These are phyloP conservation scores for Chaetomidium leptoderma DNA, from an alignment of 495 filamentous ascomycete species.

Conservation along the genomic window DNA sequence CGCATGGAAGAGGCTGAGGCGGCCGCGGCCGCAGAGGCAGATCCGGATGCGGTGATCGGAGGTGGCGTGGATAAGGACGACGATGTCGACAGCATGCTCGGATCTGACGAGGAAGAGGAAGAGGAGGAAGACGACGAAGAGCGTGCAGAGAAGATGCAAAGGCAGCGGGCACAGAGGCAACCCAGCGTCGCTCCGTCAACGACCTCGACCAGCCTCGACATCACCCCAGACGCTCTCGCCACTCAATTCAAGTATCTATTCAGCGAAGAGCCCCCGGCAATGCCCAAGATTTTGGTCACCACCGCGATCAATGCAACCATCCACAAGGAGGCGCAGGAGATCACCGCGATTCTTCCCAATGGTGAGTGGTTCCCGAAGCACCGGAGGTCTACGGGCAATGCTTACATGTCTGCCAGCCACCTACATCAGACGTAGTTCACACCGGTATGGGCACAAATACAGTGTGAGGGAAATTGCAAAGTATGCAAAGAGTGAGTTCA, in stretches of 20 bases:
- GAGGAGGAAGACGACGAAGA: conserved; percentile 46
- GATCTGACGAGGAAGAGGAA: conserved; percentile 47
- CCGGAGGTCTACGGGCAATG: not conserved
- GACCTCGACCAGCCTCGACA: conserved; percentile 64
- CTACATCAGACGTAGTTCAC: conserved; percentile 79
- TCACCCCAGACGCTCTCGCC: conserved; percentile 64
- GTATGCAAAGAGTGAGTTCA: conserved; percentile 59
- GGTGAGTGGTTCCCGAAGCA: conserved; percentile 8
- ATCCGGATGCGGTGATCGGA: conserved; percentile 41
- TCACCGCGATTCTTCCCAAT: conserved; percentile 81
- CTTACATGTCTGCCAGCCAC: conserved; percentile 39
- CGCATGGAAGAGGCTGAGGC: conserved; percentile 63
- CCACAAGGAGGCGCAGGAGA: conserved; percentile 71
- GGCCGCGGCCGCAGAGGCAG: conserved; percentile 41
- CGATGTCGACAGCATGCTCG: conserved; percentile 72
- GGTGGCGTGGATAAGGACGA: conserved; percentile 51
- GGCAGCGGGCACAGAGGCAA: conserved; percentile 51
- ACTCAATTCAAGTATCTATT: conserved; percentile 81
- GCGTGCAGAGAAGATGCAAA: conserved; percentile 19
- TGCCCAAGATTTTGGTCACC: conserved; percentile 82
- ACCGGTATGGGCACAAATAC: conserved; percentile 78
- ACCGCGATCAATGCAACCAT: conserved; percentile 80
- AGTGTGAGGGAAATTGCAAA: conserved; percentile 82
- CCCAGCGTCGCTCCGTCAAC: conserved; percentile 55
- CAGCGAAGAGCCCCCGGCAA: conserved; percentile 52